Evolutionary conservation across 495 filamentous ascomycete species (phyloP).

Genomic region (Amorphotheca resinae): DNA sequence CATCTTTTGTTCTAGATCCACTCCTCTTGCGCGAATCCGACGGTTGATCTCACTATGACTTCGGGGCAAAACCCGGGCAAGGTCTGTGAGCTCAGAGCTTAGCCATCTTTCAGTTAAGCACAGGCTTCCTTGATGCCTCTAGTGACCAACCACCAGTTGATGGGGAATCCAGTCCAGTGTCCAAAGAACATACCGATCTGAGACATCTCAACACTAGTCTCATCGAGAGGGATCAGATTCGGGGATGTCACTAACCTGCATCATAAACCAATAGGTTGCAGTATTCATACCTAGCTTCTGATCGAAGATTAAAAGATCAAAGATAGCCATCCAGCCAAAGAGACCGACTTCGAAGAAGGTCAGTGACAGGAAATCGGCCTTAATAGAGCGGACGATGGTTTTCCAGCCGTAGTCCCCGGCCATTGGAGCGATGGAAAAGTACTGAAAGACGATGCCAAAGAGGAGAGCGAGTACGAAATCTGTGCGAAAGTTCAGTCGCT

Average conservation of each 20-base stretch:
- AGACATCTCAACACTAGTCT: not conserved
- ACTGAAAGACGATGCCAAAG: conserved; percentile 25
- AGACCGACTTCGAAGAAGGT: conserved; percentile 20
- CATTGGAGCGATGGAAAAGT: conserved; percentile 27
- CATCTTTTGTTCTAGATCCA: no score
- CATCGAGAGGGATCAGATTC: not conserved
- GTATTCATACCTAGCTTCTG: conserved; percentile 19
- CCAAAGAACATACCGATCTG: conserved; percentile 24
- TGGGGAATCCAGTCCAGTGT: conserved; percentile 19
- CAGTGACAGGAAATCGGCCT: conserved; percentile 22
- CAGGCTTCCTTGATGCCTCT: conserved; percentile 21
- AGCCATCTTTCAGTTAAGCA: not conserved
- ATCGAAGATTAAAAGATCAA: conserved; percentile 19
- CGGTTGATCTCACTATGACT: no score
- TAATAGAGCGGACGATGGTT: conserved; percentile 20
- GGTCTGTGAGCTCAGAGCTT: no score
- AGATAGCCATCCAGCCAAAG: conserved; percentile 26
- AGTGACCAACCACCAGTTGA: conserved; percentile 25
- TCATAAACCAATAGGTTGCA: conserved; percentile 26
- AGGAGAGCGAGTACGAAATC: conserved; percentile 23
- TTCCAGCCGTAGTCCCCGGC: conserved; percentile 18
- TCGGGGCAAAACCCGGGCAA: no score
- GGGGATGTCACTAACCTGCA: conserved; percentile 16
- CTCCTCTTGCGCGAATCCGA: no score
- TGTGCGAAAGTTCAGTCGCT: no score